Base-by-base conservation (phyloP, 2,329 filamentous ascomycete genomes). In the Fusarium citri region DNA sequence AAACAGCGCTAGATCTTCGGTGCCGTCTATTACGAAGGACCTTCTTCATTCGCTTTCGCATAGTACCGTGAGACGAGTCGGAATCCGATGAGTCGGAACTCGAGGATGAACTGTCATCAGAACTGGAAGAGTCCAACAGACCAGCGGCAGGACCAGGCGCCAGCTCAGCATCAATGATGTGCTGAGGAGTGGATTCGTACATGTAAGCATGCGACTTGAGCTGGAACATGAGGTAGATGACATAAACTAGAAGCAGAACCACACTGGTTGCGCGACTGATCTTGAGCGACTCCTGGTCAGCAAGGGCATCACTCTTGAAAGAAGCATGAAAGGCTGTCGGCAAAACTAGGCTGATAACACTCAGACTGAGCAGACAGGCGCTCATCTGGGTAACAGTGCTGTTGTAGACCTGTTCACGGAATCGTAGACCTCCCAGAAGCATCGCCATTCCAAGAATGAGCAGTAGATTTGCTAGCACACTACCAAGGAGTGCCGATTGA, bases 361-460 rank as follows among this genome's bases (percentile, higher is more conserved):
- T 94, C 80, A 97, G 81, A 83, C 93, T 97, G 72, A 98, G 87
- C 73, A 98, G 85, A 82, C 94, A 97, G 54, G 94, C 94, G 78
- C 94, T 97, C 93, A 97, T 97, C 79, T 98, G 94, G 1, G 94
- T 97, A 62, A 97, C 93, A 23, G 93, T 97, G 81, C 90, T 96
- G 82, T 97, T 98, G 82, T 97, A 98, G 68, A 98, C 91, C 88
- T 97, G 94, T 83, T 98, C 94, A 78, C 92, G 91, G 79, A 89
- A 97, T 68, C 94, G 90, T 57, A 97, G 83, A 68, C 94, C 94
- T 76, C 94, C 94, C 25, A 97, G 82, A 55, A 97, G 87, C 80
- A 98, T 97, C 60, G 91, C 90, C 94, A 97, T 97, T 76, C 94
- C 94, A 73, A 98, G 82, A 76, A 97, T 97, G 65, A 97, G 86